Evolutionary conservation across 140 eudicot species (phyloP).

Genomic region (Anethum foeniculum): DNA sequence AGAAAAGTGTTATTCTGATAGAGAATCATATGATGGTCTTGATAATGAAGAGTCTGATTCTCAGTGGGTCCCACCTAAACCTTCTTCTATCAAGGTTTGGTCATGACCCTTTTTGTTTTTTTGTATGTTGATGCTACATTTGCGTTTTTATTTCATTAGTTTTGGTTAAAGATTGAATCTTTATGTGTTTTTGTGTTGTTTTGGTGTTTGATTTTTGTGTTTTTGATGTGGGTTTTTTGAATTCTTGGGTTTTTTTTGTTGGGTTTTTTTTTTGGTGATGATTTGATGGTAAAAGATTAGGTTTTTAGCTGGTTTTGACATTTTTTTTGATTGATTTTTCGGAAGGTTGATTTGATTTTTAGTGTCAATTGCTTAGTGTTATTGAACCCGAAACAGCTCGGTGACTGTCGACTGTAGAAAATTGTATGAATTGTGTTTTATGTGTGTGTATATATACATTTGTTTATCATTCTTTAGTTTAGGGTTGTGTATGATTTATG

Average conservation of each 20-base stretch:
- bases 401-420: background rate
- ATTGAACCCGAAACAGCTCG: background rate
- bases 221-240: background rate
- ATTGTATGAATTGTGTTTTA: no score
- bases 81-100: conserved; percentile 39
- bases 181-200: background rate
- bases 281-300: background rate
- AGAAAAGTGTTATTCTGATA: conserved; percentile 44
- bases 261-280: background rate
- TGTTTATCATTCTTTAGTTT: background rate
- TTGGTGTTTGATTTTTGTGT: background rate
- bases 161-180: background rate
- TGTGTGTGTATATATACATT: background rate
- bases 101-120: background rate
- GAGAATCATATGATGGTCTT: conserved; percentile 41
- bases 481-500: background rate
- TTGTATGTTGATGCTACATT: background rate
- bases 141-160: background rate
- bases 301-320: background rate
- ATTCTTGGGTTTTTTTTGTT: background rate
- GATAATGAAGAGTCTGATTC: conserved; percentile 36
- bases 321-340: background rate
- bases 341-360: background rate
- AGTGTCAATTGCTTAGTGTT: background rate
- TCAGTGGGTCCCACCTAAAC: conserved; percentile 37